Evolutionary conservation across 208 protist species (phyloP).

Genomic region (Acanthamoeba castellanii): DNA sequence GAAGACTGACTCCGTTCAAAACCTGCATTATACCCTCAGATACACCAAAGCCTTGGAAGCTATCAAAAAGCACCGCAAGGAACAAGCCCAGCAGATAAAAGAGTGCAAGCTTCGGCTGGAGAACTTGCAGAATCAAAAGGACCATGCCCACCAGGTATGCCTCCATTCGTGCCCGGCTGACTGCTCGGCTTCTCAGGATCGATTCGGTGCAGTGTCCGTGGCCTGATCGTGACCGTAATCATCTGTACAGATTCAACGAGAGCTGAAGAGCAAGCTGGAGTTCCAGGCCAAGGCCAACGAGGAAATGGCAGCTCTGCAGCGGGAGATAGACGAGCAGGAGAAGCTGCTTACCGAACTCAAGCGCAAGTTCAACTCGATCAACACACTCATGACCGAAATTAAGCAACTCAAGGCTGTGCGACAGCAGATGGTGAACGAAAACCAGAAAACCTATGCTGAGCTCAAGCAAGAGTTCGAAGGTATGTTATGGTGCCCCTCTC

Average conservation of each 20-base stretch:
- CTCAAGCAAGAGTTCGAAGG: conserved; percentile 67
- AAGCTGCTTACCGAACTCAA: conserved; percentile 6
- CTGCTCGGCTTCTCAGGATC: too few species aligned
- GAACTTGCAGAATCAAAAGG: conserved; percentile 56
- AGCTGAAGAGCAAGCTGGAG: neutral
- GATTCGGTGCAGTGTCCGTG: neutral
- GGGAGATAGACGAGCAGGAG: conserved; percentile 9
- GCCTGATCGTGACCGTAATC: too few species aligned
- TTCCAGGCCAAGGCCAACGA: conserved; percentile 49
- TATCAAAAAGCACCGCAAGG: conserved; percentile 83
- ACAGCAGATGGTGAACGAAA: conserved; percentile 23
- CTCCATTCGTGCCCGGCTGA: too few species aligned
- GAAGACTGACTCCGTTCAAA: too few species aligned
- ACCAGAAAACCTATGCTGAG: conserved; percentile 36
- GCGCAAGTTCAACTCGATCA: conserved; percentile 18
- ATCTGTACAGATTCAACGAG: conserved; percentile 40
- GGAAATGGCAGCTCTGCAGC: neutral
- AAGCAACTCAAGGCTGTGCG: conserved; percentile 62
- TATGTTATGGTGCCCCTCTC: neutral
- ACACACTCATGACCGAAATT: conserved; percentile 6
- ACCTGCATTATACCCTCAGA: neutral
- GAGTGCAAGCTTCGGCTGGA: conserved; percentile 80
- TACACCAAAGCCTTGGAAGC: conserved; percentile 87
- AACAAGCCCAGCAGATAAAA: conserved; percentile 72
- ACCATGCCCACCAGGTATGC: conserved; percentile 73